A percentile compares a stretch with the other conserved stretches of the same genome.
Evolutionary conservation across 331 rosid genomes (phyloP).

Genomic region (Cydonia oblonga): DNA sequence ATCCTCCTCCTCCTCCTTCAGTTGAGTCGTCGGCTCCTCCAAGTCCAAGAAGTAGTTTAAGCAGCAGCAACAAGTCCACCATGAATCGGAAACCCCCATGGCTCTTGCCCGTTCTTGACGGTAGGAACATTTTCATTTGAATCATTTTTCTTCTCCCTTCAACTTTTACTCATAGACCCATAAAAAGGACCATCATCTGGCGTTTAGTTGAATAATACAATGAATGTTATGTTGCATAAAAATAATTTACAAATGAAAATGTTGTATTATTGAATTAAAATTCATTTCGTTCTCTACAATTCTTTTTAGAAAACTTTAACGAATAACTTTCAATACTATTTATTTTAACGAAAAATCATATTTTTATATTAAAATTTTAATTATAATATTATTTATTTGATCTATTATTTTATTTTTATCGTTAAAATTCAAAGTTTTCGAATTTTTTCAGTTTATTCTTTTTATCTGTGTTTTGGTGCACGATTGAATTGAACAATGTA

Average conservation of each 20-base stretch:
- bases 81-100: slow-evolving; percentile 26
- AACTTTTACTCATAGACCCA: background rate
- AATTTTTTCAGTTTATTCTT: too few relatives aligned
- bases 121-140: slow-evolving; percentile 14
- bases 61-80: slow-evolving; percentile 7
- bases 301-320: too few relatives aligned
- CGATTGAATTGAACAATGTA: background rate
- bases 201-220: background rate
- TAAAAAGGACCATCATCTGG: background rate
- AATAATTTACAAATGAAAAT: too few relatives aligned
- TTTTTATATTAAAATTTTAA: too few relatives aligned
- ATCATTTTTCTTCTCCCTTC: background rate
- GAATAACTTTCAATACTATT: too few relatives aligned
- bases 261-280: too few relatives aligned
- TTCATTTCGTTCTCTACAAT: too few relatives aligned
- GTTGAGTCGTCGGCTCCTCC: background rate
- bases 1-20: background rate
- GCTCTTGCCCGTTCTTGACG: slow-evolving; percentile 36
- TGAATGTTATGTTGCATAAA: too few relatives aligned
- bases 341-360: too few relatives aligned
- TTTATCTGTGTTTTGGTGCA: background rate
- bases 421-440: too few relatives aligned
- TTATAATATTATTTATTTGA: too few relatives aligned
- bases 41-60: slow-evolving; percentile 13
- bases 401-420: too few relatives aligned